Percentiles rank a stretch among this genome's conserved stretches.
Conservation (phyloP, 768 basidiomycete species). For the Tylopilus sp. region DNA sequence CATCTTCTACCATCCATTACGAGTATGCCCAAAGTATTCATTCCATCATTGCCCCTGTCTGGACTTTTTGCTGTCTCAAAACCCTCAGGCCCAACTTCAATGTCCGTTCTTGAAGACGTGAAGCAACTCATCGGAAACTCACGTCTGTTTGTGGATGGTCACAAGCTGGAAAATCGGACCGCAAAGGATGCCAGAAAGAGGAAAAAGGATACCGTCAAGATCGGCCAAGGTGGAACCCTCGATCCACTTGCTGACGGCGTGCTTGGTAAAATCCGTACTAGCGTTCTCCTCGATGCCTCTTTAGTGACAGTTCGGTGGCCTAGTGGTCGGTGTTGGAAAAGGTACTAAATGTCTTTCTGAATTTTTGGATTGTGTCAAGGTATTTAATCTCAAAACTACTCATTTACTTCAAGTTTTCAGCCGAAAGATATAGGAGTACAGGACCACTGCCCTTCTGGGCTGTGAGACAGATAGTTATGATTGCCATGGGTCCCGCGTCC, state of each 20-base stretch:
- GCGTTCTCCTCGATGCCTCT: neutral
- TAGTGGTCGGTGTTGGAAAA: conserved; percentile 86
- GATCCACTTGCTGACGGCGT: conserved; percentile 97
- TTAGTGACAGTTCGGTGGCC: conserved; percentile 2
- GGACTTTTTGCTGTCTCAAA: conserved; percentile 87
- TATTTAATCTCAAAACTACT: conserved; percentile 25
- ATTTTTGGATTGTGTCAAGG: conserved; percentile 91
- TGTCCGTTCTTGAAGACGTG: conserved; percentile 83
- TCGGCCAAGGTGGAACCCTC: conserved; percentile 92
- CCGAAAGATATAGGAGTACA: conserved; percentile 67
- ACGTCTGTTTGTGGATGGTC: conserved; percentile 64
- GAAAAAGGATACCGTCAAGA: conserved; percentile 56
- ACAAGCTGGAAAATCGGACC: conserved; percentile 51
- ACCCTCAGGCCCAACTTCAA: conserved; percentile 90
- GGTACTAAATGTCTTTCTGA: conserved; percentile 83
- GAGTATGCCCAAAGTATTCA: conserved; percentile 65
- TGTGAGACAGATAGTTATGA: conserved; percentile 96
- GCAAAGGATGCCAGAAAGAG: conserved; percentile 41
- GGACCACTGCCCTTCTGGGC: conserved; percentile 85
- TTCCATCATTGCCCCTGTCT: conserved; percentile 60
- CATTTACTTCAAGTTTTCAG: conserved; percentile 15
- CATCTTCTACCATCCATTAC: neutral
- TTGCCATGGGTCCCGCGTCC: conserved; percentile 79
- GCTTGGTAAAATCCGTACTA: conserved; percentile 53
- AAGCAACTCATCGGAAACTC: conserved; percentile 79